Evolutionary conservation across 2,329 filamentous ascomycete genomes (phyloP).

Genomic region (Phyllosticta capitalensis): DNA sequence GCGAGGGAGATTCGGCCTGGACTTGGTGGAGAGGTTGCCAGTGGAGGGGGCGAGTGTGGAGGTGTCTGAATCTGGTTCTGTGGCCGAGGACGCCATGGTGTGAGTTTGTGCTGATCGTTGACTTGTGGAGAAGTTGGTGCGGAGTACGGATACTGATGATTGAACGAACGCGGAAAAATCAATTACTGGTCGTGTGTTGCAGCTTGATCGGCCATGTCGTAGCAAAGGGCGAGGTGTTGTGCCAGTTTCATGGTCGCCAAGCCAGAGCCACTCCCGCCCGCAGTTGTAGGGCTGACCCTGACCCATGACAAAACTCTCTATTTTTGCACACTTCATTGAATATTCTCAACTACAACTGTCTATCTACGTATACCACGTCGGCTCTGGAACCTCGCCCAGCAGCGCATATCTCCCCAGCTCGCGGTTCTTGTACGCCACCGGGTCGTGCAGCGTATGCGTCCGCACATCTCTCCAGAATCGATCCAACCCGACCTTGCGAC

Average conservation of each 20-base stretch:
- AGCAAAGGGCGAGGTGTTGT: neutral
- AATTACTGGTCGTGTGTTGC: neutral
- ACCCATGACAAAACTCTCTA: neutral
- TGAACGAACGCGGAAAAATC: neutral
- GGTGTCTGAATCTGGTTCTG: neutral
- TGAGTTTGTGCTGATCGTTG: neutral
- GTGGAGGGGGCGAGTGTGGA: neutral
- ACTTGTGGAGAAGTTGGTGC: neutral
- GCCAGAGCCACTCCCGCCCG: neutral
- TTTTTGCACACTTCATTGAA: neutral
- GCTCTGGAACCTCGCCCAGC: slow-evolving; percentile 46
- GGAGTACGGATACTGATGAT: neutral
- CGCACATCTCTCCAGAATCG: slow-evolving; percentile 58
- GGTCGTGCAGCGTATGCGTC: slow-evolving; percentile 57
- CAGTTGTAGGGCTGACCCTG: neutral
- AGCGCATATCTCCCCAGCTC: slow-evolving; percentile 51
- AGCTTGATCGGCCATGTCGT: neutral
- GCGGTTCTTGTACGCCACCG: slow-evolving; percentile 56
- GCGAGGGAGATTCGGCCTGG: neutral
- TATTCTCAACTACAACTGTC: neutral
- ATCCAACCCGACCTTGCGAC: slow-evolving; percentile 50
- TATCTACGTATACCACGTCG: slow-evolving; percentile 52
- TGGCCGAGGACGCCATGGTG: neutral
- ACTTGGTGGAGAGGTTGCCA: neutral
- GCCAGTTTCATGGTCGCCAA: neutral